These are phyloP conservation scores for Rhodotorula sp. DNA, from an alignment of 1,284 basidiomycete species.

Conservation along the genomic window DNA sequence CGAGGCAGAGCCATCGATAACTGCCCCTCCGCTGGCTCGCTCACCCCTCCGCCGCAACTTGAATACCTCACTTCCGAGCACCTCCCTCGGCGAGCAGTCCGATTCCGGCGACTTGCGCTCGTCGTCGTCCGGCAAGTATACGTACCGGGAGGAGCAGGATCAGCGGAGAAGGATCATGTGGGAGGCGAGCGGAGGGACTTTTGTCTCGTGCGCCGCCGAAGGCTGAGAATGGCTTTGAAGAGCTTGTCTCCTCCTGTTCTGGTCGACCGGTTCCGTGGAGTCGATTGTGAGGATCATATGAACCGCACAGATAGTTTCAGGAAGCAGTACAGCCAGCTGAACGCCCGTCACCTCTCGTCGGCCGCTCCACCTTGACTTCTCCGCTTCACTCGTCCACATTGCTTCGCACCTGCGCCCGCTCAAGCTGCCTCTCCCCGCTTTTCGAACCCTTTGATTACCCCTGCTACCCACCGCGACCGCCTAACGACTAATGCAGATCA, in stretches of 20 bases:
- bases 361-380: background rate
- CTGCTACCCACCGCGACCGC: too few species aligned
- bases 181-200: background rate
- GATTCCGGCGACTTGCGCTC: too few species aligned
- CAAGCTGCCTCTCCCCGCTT: background rate
- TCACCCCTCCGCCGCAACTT: background rate
- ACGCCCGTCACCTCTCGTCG: background rate
- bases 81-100: too few species aligned
- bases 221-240: background rate
- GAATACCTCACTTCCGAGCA: constrained; percentile 2
- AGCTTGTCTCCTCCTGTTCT: background rate
- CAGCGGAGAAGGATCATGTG: background rate
- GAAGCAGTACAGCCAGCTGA: too few species aligned
- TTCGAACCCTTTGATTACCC: background rate
- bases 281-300: background rate
- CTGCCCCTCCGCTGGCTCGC: background rate
- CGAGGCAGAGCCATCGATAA: background rate
- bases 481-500: constrained; percentile 66
- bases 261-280: background rate
- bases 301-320: too few species aligned
- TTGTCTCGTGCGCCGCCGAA: background rate
- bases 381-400: background rate
- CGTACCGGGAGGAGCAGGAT: background rate
- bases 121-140: too few species aligned
- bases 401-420: background rate